Evolutionary conservation across 208 protist genomes (phyloP).

Genomic region (Balamuthia mandrillaris): DNA sequence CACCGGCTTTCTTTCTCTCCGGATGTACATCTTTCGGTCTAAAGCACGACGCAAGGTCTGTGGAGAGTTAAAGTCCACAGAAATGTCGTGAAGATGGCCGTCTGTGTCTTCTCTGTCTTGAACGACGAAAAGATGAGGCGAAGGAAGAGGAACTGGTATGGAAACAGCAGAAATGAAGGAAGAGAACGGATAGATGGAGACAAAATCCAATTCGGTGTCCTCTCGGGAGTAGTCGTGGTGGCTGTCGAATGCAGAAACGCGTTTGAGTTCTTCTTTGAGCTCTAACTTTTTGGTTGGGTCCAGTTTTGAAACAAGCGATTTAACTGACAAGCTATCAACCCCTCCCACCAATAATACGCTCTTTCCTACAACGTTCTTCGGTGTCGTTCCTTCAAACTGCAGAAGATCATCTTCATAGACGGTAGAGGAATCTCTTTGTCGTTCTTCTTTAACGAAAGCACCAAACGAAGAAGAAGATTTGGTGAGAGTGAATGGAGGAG

Average conservation of each 20-base stretch:
- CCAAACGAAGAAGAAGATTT: neutral
- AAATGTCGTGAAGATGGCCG: neutral
- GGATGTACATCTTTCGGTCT: neutral
- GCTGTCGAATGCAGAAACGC: too few species aligned
- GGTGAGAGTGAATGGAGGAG: neutral
- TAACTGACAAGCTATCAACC: neutral
- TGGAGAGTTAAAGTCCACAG: neutral
- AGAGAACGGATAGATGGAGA: too few species aligned
- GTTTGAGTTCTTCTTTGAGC: too few species aligned
- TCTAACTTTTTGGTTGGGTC: too few species aligned
- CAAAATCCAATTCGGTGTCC: too few species aligned
- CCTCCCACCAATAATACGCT: neutral
- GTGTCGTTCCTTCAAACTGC: neutral
- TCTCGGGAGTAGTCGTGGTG: too few species aligned
- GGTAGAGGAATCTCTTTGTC: neutral
- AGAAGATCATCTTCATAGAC: too few species aligned
- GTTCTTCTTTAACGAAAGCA: neutral
- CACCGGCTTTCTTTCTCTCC: too few species aligned
- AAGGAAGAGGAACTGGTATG: too few species aligned
- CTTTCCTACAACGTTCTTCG: conserved; percentile 11
- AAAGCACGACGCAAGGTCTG: neutral
- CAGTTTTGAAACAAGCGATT: neutral
- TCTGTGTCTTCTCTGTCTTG: neutral
- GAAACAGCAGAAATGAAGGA: too few species aligned
- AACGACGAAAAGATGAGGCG: too few species aligned